Evolutionary conservation across 2,329 filamentous ascomycete species (phyloP), one percentile per base, ranked within the genome.

Genomic region (Trichophyton equinum): DNA sequence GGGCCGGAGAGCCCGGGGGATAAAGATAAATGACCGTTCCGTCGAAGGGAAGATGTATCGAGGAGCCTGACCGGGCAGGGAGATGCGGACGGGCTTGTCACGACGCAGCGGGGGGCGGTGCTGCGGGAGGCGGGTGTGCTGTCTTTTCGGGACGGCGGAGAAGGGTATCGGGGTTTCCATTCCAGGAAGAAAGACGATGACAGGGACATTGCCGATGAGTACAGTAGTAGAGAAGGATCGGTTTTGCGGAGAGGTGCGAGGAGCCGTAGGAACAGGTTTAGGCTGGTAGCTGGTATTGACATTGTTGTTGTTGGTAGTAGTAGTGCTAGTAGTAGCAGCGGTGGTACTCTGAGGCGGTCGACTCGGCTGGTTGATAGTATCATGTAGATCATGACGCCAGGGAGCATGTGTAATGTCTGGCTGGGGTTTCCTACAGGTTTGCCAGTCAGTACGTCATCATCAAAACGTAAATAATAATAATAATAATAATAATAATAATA

Each of bases 21-120:
- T 99, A 75, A 99, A 99, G 68, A 96, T 95, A 73, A 99, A 99
- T 0, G 94, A 97, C 65, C 94, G 82, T 68, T 96, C 91, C 55
- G 83, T 80, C 1, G 91, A 88, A 4, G 94, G 94, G 74, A 94
- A 96, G 63, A 96, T 91, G 73, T 96, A 96, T 64, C 88, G 85
- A 40, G 90, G 88, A 11, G 84, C 79, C 64, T 88, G 82, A 30
- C 87, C 81, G 1, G 94, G 92, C 47, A 99, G 79, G 7, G 91
- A 96, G 66, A 99, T 89, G 58, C 94, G 87, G 46, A 97, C 94
- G 6, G 94, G 94, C 72, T 97, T 99, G 77, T 99, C 94, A 68
- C 94, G 86, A 64, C 94, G 88, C 57, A 99, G 82, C 58, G 94
- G 94, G 20, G 94, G 94, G 22, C 94, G 86, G 74, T 97, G 94